Evolutionary conservation across 306 rosid genomes (phyloP).

Genomic region (Quercus berberidifolia): DNA sequence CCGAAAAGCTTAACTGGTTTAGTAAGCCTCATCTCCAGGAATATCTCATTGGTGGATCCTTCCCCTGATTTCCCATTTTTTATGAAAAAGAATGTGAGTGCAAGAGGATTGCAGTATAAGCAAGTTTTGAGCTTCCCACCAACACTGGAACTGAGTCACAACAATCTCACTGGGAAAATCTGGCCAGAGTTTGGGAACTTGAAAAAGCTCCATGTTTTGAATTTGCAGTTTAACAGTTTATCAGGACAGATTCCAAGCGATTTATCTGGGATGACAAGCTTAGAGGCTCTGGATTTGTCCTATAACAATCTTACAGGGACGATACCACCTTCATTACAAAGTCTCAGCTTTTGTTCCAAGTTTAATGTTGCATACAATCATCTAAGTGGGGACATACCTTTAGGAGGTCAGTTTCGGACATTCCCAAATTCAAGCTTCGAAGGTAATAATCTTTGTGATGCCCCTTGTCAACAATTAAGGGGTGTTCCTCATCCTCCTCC

Average conservation of each 20-base stretch:
- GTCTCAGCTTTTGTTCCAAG: slow-evolving; percentile 44
- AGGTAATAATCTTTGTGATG: slow-evolving; percentile 39
- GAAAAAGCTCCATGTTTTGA: slow-evolving; percentile 39
- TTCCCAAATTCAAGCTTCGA: slow-evolving; percentile 51
- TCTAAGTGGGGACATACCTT: slow-evolving; percentile 43
- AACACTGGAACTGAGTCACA: slow-evolving; percentile 35
- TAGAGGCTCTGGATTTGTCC: slow-evolving; percentile 55
- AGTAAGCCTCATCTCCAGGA: slow-evolving; percentile 18
- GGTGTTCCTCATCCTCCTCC: not conserved
- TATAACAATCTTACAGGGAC: slow-evolving; percentile 40
- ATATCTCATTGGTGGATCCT: slow-evolving; percentile 22
- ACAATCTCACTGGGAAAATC: slow-evolving; percentile 36
- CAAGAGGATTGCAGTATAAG: slow-evolving; percentile 45
- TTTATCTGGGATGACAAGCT: slow-evolving; percentile 33
- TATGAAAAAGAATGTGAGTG: slow-evolving; percentile 31
- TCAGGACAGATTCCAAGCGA: slow-evolving; percentile 39
- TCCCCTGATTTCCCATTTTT: slow-evolving; percentile 43
- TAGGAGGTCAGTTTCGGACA: slow-evolving; percentile 41
- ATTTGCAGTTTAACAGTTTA: slow-evolving; percentile 34
- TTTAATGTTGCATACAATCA: slow-evolving; percentile 48
- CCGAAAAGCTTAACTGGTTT: slow-evolving; percentile 33
- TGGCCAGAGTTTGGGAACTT: slow-evolving; percentile 54
- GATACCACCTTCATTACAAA: slow-evolving; percentile 34
- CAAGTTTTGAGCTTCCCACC: slow-evolving; percentile 51
- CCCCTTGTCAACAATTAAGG: slow-evolving; percentile 3